Base-by-base conservation (phyloP, 768 basidiomycete genomes). In the Sutorius australiensis region DNA sequence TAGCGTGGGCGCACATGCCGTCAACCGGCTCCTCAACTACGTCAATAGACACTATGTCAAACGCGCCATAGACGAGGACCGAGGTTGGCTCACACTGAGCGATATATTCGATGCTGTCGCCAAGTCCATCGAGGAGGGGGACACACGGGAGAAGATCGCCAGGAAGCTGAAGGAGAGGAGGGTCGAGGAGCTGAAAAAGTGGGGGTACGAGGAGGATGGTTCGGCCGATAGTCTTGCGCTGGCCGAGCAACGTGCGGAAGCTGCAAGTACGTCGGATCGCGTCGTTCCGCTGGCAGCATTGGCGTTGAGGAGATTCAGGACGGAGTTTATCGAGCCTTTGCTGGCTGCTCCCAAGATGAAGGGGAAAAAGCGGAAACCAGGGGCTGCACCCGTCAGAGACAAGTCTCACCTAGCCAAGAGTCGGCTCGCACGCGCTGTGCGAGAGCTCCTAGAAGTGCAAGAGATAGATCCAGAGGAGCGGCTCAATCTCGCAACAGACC, bases 61-160 rank as follows among this genome's bases (percentile, higher is more conserved):
- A 64, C 83, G 87, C 27, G 85, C 84, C 41, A 74, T 86, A 14
- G 87, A 90, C 67, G 87, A 90, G 67, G 88, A 88, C 69, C 80
- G 76, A 57, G 87, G 88, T 38, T 90, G 88, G 88, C 75, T 89
- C 38, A 79, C 83, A 30, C 71, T 89, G 39, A 75, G 73, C 47
- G 87, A 89, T 63, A 77, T 86, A 14, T 67, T 88, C 55, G 79
- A 84, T 61, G 78, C 79, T 24, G 78, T 83, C 48, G 78, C 81
- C 46, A 80, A 77, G 60, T 75, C 75, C 19, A 72, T 80, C 44
- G 69, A 71, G 42, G 76, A 81, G 48, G 72, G 70, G 37, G 80
- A 80, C 59, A 77, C 79, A n/a, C 79, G 81, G 27, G 83, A 83
- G 63, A 78, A 80, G 61, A 76, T 89, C 41, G 73, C 83, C 36